Evolutionary conservation across 2,329 filamentous ascomycete genomes (phyloP).

Genomic region (Ascochyta koolunga): DNA sequence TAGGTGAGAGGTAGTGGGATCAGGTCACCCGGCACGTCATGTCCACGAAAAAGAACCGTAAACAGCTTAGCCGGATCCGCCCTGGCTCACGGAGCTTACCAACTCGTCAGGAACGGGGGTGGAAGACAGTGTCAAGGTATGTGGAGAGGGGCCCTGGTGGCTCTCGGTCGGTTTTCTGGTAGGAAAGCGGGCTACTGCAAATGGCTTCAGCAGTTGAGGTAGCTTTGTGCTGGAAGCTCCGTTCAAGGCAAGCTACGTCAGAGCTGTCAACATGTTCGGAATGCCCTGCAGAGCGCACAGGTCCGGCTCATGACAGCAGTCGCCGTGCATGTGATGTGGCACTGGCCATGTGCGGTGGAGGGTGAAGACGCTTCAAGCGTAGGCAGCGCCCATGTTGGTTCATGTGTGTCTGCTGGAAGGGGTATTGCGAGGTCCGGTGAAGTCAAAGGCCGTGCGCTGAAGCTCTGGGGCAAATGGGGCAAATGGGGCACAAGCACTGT

Average conservation of each 20-base stretch:
- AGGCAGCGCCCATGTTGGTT: not conserved
- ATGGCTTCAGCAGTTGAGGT: not conserved
- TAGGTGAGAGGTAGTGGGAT: slow-evolving; percentile 5
- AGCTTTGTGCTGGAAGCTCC: slow-evolving; percentile 4
- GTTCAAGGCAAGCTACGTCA: slow-evolving; percentile 13
- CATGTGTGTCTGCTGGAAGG: not conserved
- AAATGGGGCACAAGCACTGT: too few species aligned
- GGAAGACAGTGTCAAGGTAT: not conserved
- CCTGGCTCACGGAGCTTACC: slow-evolving; percentile 2
- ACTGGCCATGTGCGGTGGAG: too few species aligned
- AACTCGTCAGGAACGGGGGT: not conserved
- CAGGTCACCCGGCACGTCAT: slow-evolving; percentile 17
- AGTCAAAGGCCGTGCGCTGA: slow-evolving; percentile 7
- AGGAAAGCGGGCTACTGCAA: too few species aligned
- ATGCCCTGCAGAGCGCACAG: not conserved
- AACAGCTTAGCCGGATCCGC: slow-evolving; percentile 14
- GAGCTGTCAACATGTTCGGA: not conserved
- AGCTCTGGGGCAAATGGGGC: slow-evolving; percentile 7
- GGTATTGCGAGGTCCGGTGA: not conserved
- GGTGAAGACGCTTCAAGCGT: too few species aligned
- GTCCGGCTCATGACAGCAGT: not conserved
- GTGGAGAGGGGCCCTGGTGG: not conserved
- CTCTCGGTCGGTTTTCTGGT: not conserved
- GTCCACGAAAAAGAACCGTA: slow-evolving; percentile 13
- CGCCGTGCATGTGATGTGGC: not conserved